phyloP scores from a whole-genome alignment of 2,329 filamentous ascomycete genomes.

The Neonectria sp. region DNA sequence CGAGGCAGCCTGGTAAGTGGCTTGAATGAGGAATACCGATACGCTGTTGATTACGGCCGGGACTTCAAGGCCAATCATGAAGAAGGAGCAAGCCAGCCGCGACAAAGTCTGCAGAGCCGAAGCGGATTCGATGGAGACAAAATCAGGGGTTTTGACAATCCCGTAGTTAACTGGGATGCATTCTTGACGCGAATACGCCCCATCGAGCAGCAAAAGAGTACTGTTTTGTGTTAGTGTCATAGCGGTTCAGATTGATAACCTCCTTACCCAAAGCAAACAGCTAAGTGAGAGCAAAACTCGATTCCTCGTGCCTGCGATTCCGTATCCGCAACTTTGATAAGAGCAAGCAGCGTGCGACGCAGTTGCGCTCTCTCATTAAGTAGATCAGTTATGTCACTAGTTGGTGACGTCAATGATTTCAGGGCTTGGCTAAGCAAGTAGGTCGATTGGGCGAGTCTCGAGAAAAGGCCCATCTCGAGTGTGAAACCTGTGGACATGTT shows the following conservation, averaged over 20 bases:
- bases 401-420: neutral
- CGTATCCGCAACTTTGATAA: constrained; percentile 19
- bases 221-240: neutral
- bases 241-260: too few relatives aligned
- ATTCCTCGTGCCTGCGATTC: constrained; percentile 14
- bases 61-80: neutral
- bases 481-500: constrained; percentile 24
- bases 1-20: constrained; percentile 14
- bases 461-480: constrained; percentile 20
- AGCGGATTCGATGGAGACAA: too few relatives aligned
- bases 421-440: constrained; percentile 24
- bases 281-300: constrained; percentile 20
- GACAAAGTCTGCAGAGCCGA: neutral
- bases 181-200: too few relatives aligned
- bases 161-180: too few relatives aligned
- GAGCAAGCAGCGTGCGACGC: constrained; percentile 15
- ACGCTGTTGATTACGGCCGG: neutral
- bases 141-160: too few relatives aligned
- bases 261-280: constrained; percentile 18
- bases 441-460: constrained; percentile 22
- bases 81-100: neutral
- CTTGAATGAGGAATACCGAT: constrained; percentile 23
- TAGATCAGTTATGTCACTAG: neutral
- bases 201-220: constrained; percentile 14
- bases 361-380: constrained; percentile 15